Evolutionary conservation across 2,329 filamentous ascomycete species (phyloP), one percentile per base, ranked within the genome.

Genomic region (Xylaria sp.): DNA sequence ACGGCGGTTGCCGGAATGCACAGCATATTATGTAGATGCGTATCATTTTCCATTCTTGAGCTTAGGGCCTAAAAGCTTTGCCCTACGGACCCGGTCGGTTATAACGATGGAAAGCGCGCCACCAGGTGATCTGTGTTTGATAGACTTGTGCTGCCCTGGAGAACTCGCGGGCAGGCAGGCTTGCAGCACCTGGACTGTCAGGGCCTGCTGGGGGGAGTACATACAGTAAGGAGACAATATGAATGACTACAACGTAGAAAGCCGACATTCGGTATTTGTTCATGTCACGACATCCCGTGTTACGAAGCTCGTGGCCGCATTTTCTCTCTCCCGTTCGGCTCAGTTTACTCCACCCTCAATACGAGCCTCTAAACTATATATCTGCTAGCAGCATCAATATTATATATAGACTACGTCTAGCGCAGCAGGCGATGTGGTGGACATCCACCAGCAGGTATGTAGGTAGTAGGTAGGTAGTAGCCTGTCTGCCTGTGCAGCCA

Each of bases 11-110:
- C 20, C 48, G 44, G 37, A 37, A 52, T 44, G 34, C 22, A 38
- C 39, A 44, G 22, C 18, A 34, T n/a, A n/a, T n/a, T n/a, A n/a
- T n/a, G n/a, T n/a, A n/a, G n/a, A n/a, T 37, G 56, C 39, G 44
- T 53, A 61, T 60, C 56, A 54, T 52, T 59, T 44, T 51, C 52
- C 54, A 22, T 52, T 56, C 34, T 22, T 39, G 52, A 53, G 41
- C 22, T 44, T 50, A 20, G 22, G 19, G 52, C 49, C 37, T 53
- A 44, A 49, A 55, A 57, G 53, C 51, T 59, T 52, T 56, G 45
- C 55, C 54, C 46, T 60, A 53, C 24, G 21, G 11, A 42, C 34
- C 29, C 22, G 44, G 26, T 39, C 39, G 41, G 26, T 24, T 43
- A 47, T 47, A 47, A 46, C 47, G 52, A 50, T 46, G 29, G 29